Conservation (phyloP, 2,329 filamentous ascomycete genomes). For the Aurifilum marmelostoma region DNA sequence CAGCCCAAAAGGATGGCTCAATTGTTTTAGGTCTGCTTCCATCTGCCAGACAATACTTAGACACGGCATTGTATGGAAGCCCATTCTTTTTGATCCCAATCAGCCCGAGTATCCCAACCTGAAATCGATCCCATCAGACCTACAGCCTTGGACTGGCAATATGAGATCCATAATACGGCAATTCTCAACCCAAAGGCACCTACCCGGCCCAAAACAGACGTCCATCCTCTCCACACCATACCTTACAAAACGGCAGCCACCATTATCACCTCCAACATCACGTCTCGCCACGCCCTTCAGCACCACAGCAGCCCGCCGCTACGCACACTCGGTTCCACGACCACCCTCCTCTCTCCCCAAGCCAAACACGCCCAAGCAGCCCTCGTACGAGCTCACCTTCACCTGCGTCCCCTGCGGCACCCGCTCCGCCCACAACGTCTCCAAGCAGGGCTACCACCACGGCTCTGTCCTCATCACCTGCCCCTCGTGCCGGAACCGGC, state of each 20-base stretch:
- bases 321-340: conserved; percentile 38
- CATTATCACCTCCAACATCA: neutral
- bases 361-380: conserved; percentile 45
- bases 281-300: neutral
- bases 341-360: conserved; percentile 31
- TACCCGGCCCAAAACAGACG: neutral
- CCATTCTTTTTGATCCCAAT: neutral
- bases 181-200: neutral
- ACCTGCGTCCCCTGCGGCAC: conserved; percentile 85
- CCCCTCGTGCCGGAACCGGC: conserved; percentile 81
- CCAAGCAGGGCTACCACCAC: conserved; percentile 93
- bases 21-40: neutral
- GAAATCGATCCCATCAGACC: conserved; percentile 5
- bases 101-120: conserved; percentile 13
- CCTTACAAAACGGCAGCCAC: neutral
- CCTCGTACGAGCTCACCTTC: conserved; percentile 85
- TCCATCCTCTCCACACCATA: neutral
- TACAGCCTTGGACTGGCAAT: conserved; percentile 6
- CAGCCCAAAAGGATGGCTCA: neutral
- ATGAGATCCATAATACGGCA: neutral
- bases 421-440: conserved; percentile 82
- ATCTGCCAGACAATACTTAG: too few relatives aligned
- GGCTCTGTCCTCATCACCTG: conserved; percentile 90
- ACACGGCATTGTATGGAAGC: too few relatives aligned
- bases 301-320: conserved; percentile 28